Evolutionary conservation across 2,329 filamentous ascomycete genomes (phyloP).

Genomic region (Talaromyces sp.): DNA sequence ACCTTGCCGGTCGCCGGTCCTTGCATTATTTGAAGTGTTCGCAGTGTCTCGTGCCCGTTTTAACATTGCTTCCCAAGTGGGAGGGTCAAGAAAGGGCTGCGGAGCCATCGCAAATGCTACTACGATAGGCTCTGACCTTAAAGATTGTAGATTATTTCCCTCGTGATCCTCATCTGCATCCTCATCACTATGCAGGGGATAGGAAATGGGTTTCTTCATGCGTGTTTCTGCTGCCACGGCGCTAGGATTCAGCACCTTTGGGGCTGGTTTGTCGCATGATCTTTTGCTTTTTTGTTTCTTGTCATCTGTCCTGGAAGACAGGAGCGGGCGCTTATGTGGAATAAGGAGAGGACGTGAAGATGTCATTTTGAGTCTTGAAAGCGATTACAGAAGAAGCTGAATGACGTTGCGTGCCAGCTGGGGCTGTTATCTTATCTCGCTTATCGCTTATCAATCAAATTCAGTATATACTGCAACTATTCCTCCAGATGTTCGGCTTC

Average conservation of each 20-base stretch:
- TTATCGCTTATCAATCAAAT: slow-evolving; percentile 6
- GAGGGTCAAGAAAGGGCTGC: slow-evolving; percentile 45
- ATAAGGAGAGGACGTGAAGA: slow-evolving; percentile 26
- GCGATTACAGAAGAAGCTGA: not conserved
- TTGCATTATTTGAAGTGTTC: slow-evolving; percentile 5
- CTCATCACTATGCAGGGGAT: not conserved
- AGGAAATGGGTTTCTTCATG: slow-evolving; percentile 15
- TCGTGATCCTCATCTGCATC: not conserved
- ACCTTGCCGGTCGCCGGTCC: not conserved
- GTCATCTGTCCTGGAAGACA: slow-evolving; percentile 10
- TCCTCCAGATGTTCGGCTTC: too few species aligned
- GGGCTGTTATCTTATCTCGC: slow-evolving; percentile 6
- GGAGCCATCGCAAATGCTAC: slow-evolving; percentile 36
- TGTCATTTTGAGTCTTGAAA: slow-evolving; percentile 8
- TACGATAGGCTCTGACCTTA: slow-evolving; percentile 24
- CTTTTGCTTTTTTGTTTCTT: slow-evolving; percentile 1
- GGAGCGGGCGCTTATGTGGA: slow-evolving; percentile 31
- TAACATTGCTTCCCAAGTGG: slow-evolving; percentile 34
- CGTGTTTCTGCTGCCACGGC: slow-evolving; percentile 21
- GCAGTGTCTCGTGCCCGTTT: slow-evolving; percentile 18
- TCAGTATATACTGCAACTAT: too few species aligned
- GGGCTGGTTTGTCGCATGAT: not conserved
- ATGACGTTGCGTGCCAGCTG: not conserved
- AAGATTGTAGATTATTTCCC: not conserved
- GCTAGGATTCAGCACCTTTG: slow-evolving; percentile 28